Percentiles rank a stretch among this genome's conserved stretches.
phyloP scores from a whole-genome alignment of 73 alveolate genomes.

The Paramecium primaurelia region DNA sequence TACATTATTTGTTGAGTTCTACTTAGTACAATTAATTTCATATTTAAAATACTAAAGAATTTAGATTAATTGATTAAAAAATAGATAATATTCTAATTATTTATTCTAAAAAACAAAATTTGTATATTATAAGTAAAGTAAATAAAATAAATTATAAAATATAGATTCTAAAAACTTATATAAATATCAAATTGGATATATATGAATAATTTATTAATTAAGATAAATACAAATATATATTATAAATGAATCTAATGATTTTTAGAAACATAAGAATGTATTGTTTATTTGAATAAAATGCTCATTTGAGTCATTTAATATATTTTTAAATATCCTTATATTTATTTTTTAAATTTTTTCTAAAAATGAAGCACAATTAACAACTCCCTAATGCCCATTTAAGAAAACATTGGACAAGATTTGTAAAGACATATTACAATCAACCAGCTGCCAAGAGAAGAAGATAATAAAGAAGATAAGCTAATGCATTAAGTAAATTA shows the following conservation, averaged over 20 bases:
- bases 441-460: constrained; percentile 93
- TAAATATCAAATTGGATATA: neutral
- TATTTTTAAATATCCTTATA: constrained; percentile 22
- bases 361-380: constrained; percentile 74
- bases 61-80: neutral
- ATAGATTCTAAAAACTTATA: neutral
- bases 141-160: too few relatives aligned
- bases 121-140: neutral
- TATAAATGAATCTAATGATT: neutral
- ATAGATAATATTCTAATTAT: too few relatives aligned
- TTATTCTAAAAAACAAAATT: neutral
- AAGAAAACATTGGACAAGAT: constrained; percentile 89
- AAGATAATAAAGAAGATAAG: constrained; percentile 71
- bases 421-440: constrained; percentile 93
- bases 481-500: constrained; percentile 67
- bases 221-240: too few relatives aligned
- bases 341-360: constrained; percentile 3
- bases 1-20: neutral
- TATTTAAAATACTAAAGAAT: neutral
- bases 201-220: too few relatives aligned
- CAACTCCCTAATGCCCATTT: constrained; percentile 90
- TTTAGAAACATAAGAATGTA: too few relatives aligned
- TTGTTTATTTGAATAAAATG: neutral
- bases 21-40: neutral
- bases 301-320: constrained; percentile 39